Evolutionary conservation across 352 stramenopile genomes (phyloP).

Genomic region (Pythium brachiatum): DNA sequence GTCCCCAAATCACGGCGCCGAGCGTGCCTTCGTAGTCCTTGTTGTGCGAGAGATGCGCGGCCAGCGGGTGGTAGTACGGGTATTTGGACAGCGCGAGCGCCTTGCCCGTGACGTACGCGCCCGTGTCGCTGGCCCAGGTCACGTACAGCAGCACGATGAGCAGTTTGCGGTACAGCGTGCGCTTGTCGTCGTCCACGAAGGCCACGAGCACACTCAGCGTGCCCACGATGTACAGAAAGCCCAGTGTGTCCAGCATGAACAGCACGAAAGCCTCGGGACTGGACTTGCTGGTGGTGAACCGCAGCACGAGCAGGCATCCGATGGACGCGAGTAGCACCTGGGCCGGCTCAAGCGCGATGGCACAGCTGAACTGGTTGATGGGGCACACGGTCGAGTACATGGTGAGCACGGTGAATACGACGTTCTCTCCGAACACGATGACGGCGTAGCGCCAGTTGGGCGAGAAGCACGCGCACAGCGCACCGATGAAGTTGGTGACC

Average conservation of each 20-base stretch:
- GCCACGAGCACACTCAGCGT: constrained; percentile 50
- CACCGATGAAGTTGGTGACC: constrained; percentile 34
- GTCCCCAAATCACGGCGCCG: constrained; percentile 73
- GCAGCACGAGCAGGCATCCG: constrained; percentile 43
- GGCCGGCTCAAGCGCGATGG: constrained; percentile 29
- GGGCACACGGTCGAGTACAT: constrained; percentile 59
- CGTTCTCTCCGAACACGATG: constrained; percentile 42
- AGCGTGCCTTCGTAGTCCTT: constrained; percentile 96
- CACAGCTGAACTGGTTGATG: constrained; percentile 54
- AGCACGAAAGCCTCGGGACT: constrained; percentile 35
- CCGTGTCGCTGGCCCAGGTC: constrained; percentile 87
- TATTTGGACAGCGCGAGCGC: constrained; percentile 83
- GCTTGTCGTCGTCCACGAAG: constrained; percentile 59
- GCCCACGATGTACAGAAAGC: constrained; percentile 62
- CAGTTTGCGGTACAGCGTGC: constrained; percentile 51
- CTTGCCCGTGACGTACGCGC: constrained; percentile 92
- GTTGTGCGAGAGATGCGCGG: constrained; percentile 91
- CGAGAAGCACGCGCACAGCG: constrained; percentile 45
- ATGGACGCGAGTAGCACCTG: constrained; percentile 40
- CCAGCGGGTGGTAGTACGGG: constrained; percentile 73
- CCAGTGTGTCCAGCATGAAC: constrained; percentile 49
- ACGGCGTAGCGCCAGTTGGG: constrained; percentile 50
- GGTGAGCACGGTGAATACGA: constrained; percentile 49
- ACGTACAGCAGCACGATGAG: constrained; percentile 69
- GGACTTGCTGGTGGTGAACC: constrained; percentile 32